phyloP scores from a whole-genome alignment of 1,284 basidiomycete species.

The Cryptococcus maquisensis region DNA sequence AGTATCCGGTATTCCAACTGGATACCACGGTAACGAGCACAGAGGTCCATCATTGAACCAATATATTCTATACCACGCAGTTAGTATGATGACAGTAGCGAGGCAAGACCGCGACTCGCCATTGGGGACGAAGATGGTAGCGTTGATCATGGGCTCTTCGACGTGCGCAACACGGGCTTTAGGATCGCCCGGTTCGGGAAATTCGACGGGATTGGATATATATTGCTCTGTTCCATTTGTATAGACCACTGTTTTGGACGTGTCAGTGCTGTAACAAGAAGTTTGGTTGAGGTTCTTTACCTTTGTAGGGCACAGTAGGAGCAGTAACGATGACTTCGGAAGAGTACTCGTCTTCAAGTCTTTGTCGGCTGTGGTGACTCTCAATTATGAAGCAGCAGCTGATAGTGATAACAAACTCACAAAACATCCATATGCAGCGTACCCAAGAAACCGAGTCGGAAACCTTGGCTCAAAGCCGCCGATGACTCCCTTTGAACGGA shows the following conservation, averaged over 20 bases:
- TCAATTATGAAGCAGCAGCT: not conserved
- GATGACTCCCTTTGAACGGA: conserved; percentile 90
- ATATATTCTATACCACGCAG: conserved; percentile 60
- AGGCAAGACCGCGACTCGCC: conserved; percentile 51
- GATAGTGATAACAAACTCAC: conserved; percentile 29
- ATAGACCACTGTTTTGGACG: conserved; percentile 60
- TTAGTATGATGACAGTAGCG: not conserved
- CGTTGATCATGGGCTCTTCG: conserved; percentile 79
- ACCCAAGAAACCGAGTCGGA: conserved; percentile 90
- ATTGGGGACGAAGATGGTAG: conserved; percentile 88
- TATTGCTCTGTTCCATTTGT: conserved; percentile 60
- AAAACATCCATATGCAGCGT: conserved; percentile 92
- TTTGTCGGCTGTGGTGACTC: conserved; percentile 56
- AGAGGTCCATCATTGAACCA: conserved; percentile 88
- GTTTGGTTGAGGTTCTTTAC: conserved; percentile 50
- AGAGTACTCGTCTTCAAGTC: conserved; percentile 94
- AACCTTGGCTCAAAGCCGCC: conserved; percentile 90
- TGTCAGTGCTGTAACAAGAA: not conserved
- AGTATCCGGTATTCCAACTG: conserved; percentile 73
- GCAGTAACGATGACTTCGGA: conserved; percentile 86
- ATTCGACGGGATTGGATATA: conserved; percentile 87
- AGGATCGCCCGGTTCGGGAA: conserved; percentile 73
- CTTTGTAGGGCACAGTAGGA: conserved; percentile 87
- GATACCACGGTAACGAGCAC: conserved; percentile 71
- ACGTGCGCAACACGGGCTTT: conserved; percentile 64